phyloP scores from a whole-genome alignment of 768 basidiomycete species.

The Kwoniella shandongensis region DNA sequence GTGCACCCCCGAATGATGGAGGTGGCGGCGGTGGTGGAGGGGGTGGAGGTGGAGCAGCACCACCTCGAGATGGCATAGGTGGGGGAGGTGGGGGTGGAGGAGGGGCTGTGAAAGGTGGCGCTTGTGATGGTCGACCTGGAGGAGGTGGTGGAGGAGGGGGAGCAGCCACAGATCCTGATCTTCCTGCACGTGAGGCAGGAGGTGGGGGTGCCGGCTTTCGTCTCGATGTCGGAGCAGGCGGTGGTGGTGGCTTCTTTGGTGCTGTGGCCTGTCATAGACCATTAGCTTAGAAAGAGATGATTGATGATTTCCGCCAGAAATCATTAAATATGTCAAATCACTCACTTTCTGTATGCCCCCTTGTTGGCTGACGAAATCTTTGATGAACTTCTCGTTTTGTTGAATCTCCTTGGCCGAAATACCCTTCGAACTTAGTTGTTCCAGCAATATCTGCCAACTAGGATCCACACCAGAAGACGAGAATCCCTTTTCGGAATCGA shows the following conservation, averaged over 20 bases:
- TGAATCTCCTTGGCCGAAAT: constrained; percentile 67
- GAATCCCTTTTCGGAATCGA: constrained; percentile 81
- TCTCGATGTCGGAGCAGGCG: constrained; percentile 58
- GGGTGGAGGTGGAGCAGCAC: constrained; percentile 16
- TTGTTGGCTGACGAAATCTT: constrained; percentile 68
- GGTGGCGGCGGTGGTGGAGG: constrained; percentile 39
- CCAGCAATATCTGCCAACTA: constrained; percentile 76
- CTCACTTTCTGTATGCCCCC: constrained; percentile 54
- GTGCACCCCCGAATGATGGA: constrained; percentile 19
- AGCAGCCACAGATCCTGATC: constrained; percentile 38
- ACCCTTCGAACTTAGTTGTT: constrained; percentile 65
- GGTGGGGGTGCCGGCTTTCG: constrained; percentile 53
- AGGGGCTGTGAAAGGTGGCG: constrained; percentile 53
- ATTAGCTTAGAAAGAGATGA: background rate
- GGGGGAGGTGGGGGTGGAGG: constrained; percentile 51
- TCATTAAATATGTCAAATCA: background rate
- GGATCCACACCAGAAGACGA: constrained; percentile 83
- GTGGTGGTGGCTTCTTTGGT: constrained; percentile 57
- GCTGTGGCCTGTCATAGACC: constrained; percentile 37
- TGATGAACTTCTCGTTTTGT: constrained; percentile 85
- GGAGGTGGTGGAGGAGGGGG: constrained; percentile 50
- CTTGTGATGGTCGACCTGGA: constrained; percentile 25
- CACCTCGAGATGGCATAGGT: constrained; percentile 18
- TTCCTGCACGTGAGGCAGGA: constrained; percentile 52
- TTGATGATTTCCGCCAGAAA: background rate